Base-by-base conservation (phyloP, 805 yeast species). In the Candida endomychidarum region DNA sequence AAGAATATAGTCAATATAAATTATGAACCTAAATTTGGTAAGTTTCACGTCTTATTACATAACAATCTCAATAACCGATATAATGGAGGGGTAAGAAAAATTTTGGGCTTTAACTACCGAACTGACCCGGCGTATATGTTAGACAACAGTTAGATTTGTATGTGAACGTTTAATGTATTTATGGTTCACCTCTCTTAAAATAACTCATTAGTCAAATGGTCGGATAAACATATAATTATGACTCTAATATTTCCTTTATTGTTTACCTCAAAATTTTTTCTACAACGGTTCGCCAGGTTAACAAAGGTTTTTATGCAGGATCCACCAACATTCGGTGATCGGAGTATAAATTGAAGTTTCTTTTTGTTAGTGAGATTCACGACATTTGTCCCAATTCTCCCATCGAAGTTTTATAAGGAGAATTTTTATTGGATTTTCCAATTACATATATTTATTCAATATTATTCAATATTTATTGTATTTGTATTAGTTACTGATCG, bases 311-410 rank as follows among this genome's bases (percentile, higher is more conserved):
- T 11, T 22, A 20, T 32, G 12, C 35, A 32, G 35, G 35, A 32
- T 11, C n/a, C 27, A 17, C 35, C 35, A 32, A 32, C 35, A 32
- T 32, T 32, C 35, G 35, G 35, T 32, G 35, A 32, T 32, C 35
- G 35, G 35, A 32, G 35, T 32, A 32, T 14, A 32, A 25, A 19
- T 16, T 20, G 12, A 32, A n/a, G 16, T 32, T 32, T 32, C 35
- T 32, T 32, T 32, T 32, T 22, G 3, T 5, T 3, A 10, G 6
- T 32, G 26, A 21, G 33, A 29, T 32, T 21, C 24, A 21, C 35
- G 35, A 32, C 35, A 32, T 32, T 32, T 32, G 35, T 32, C 35
- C 35, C 26, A 32, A 32, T 32, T 32, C 26, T 32, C 26, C 26
- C 35, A 32, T 32, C 35, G 26, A 32, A 32, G 26, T 32, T 32